phyloP scores from a whole-genome alignment of 2,329 filamentous ascomycete genomes.

The Penicillium sp. region DNA sequence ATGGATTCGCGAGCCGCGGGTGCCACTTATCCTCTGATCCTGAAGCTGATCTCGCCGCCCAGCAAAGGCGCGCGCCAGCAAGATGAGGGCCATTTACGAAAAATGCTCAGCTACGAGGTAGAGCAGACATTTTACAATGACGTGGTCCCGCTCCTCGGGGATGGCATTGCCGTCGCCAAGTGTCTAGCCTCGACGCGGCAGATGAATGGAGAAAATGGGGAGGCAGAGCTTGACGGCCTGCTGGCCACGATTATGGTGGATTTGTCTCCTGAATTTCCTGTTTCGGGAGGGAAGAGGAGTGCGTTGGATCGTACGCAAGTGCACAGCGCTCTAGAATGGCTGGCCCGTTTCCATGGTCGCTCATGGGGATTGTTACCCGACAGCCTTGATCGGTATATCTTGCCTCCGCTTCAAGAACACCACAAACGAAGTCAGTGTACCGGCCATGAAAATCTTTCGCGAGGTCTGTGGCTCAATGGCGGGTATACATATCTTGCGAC shows the following conservation, averaged over 20 bases:
- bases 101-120: constrained; percentile 67
- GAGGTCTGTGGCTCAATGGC: constrained; percentile 62
- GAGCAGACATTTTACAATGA: constrained; percentile 66
- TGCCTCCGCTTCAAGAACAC: constrained; percentile 59
- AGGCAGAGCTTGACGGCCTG: constrained; percentile 32
- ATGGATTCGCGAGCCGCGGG: constrained; percentile 17
- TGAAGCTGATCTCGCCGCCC: constrained; percentile 64
- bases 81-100: constrained; percentile 65
- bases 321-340: constrained; percentile 60
- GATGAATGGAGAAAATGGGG: constrained; percentile 25
- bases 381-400: constrained; percentile 30
- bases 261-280: constrained; percentile 54
- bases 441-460: constrained; percentile 15
- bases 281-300: constrained; percentile 48
- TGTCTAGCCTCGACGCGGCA: constrained; percentile 51
- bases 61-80: constrained; percentile 18
- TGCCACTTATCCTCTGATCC: constrained; percentile 44
- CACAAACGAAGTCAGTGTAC: constrained; percentile 25
- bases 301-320: constrained; percentile 53
- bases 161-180: constrained; percentile 51
- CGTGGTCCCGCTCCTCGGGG: constrained; percentile 53
- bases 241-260: constrained; percentile 62
- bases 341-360: constrained; percentile 61
- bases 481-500: constrained; percentile 71
- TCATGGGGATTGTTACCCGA: constrained; percentile 47